phyloP scores from a whole-genome alignment of 495 filamentous ascomycete genomes.

The Annulohypoxylon stygium region DNA sequence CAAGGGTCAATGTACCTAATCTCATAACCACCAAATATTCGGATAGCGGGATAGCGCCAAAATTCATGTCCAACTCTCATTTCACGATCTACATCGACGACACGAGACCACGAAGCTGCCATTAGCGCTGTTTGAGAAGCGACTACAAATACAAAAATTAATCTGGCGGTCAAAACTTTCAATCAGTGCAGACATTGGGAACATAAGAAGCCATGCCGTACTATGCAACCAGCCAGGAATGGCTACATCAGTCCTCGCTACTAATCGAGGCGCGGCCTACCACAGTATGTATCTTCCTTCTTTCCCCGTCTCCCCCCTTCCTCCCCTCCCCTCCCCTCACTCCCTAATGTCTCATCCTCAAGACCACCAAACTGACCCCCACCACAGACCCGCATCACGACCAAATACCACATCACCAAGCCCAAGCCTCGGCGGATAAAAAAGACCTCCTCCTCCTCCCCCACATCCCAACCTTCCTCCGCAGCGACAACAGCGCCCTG shows the following conservation, averaged over 20 bases:
- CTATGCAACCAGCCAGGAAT: conserved; percentile 67
- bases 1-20: too few species aligned
- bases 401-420: conserved; percentile 80
- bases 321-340: neutral
- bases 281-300: conserved; percentile 53
- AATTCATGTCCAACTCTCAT: conserved; percentile 29
- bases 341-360: neutral
- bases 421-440: conserved; percentile 53
- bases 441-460: conserved; percentile 32
- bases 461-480: conserved; percentile 17
- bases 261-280: conserved; percentile 62
- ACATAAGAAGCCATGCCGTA: conserved; percentile 60
- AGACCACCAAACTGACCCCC: conserved; percentile 28
- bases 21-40: conserved; percentile 22
- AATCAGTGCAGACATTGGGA: neutral
- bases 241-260: conserved; percentile 63
- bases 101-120: conserved; percentile 14
- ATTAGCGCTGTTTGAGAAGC: neutral
- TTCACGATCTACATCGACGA: conserved; percentile 28
- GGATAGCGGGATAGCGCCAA: conserved; percentile 25
- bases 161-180: neutral
- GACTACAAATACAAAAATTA: neutral
- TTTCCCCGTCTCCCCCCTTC: neutral
- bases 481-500: conserved; percentile 52
- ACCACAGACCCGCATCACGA: conserved; percentile 82